phyloP scores from a whole-genome alignment of 441 rosid genomes.

The Adansonia madagascariensis region DNA sequence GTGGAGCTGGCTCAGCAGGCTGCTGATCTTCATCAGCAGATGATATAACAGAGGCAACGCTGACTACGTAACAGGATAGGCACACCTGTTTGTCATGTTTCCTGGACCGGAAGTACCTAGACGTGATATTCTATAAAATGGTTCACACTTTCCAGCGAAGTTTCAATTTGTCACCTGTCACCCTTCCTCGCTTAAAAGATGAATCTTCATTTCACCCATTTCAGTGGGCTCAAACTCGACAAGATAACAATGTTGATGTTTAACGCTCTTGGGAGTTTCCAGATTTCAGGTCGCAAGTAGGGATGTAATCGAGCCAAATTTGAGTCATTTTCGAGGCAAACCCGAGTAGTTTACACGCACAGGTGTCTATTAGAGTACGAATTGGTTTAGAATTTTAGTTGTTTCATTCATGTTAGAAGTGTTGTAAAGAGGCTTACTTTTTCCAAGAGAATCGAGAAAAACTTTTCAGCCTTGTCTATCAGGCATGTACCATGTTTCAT shows the following conservation, averaged over 20 bases:
- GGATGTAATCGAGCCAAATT: not conserved
- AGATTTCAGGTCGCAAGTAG: not conserved
- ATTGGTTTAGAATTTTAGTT: not conserved
- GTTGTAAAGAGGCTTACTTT: not conserved
- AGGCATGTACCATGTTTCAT: not conserved
- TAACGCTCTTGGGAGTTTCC: not conserved
- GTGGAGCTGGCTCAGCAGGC: slow-evolving; percentile 95
- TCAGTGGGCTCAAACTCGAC: not conserved
- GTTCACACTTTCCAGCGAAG: no score
- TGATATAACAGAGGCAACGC: slow-evolving; percentile 39
- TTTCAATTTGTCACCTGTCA: not conserved
- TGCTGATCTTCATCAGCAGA: slow-evolving; percentile 70
- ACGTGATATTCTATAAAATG: not conserved
- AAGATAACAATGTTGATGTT: not conserved
- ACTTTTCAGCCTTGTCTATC: not conserved
- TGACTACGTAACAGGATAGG: not conserved
- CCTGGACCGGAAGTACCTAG: not conserved
- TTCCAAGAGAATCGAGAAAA: not conserved
- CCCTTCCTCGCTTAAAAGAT: not conserved
- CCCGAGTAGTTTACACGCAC: no score
- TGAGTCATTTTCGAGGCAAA: no score
- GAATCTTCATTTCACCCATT: not conserved
- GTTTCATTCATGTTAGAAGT: not conserved
- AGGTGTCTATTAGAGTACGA: no score
- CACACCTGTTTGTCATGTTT: not conserved